Percentiles rank a stretch among this genome's conserved stretches.
These are phyloP conservation scores for Lathyrus aphaca DNA, from an alignment of 306 rosid genomes.

Conservation along the genomic window DNA sequence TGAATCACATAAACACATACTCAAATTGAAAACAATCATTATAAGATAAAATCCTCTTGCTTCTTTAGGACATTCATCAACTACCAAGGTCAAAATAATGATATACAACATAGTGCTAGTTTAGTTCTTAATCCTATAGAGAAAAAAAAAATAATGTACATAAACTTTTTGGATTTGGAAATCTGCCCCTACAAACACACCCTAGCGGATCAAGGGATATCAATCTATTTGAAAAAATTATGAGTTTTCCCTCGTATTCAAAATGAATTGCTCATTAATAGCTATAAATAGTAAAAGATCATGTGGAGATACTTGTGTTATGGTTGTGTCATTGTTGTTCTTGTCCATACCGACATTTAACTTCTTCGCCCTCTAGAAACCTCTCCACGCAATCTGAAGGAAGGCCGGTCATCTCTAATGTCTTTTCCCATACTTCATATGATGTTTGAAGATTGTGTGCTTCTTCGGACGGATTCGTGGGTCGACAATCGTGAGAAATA, in stretches of 20 bases:
- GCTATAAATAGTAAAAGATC: conserved; percentile 25
- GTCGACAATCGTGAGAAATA: conserved; percentile 87
- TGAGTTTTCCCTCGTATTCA: not conserved
- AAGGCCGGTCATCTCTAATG: conserved; percentile 83
- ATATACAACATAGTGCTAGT: conserved; percentile 20
- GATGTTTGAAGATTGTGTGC: conserved; percentile 67
- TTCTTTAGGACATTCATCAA: conserved; percentile 7
- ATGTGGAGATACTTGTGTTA: not conserved
- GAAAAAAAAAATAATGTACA: conserved; percentile 26
- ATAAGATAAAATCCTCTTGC: conserved; percentile 8
- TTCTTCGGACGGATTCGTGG: conserved; percentile 91
- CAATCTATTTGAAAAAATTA: not conserved
- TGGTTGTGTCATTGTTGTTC: conserved; percentile 22
- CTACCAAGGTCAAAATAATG: not conserved
- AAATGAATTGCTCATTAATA: conserved; percentile 18
- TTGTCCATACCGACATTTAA: conserved; percentile 65
- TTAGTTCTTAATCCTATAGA: conserved; percentile 28
- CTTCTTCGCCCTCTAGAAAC: conserved; percentile 78
- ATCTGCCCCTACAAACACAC: conserved; percentile 12
- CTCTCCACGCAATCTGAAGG: conserved; percentile 77
- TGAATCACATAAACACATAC: no score
- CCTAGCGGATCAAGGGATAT: conserved; percentile 1
- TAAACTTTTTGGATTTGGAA: conserved; percentile 23
- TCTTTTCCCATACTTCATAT: conserved; percentile 85
- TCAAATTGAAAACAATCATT: not conserved